Evolutionary conservation across 768 basidiomycete species (phyloP), one percentile per base, ranked within the genome.

Genomic region (Auriculariales sp.): DNA sequence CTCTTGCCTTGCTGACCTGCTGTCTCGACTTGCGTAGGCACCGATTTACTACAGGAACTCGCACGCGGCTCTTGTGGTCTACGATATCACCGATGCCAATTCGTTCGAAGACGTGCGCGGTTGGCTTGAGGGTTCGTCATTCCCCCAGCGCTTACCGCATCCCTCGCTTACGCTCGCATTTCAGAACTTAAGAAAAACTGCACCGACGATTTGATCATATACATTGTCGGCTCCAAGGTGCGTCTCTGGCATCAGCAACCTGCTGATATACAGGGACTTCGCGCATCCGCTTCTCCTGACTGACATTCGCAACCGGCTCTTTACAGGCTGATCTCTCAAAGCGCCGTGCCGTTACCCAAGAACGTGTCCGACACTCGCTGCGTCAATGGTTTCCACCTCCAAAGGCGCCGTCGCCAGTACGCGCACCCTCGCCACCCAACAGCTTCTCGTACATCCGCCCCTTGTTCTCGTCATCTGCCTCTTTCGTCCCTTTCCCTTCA

Each of bases 11-110:
- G 24, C 52, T 33, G 46, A 49, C 49, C 32, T 52, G 24, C 44
- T 53, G 36, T 28, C 54, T 51, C 49, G 50, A 52, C 51, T 39
- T 19, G 39, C 39, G 39, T 58, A 89, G 89, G 91, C 91, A 58
- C 89, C 88, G 57, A 91, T 94, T 83, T 94, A 93, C 71, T 93
- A 93, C 74, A 81, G 90, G 68, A 90, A 90, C 62, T 88, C 92
- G 59, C 87, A 93, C 62, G 92, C 91, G 56, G 92, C 92, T 31
- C 75, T 97, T 54, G 73, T 95, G 57, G 74, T 94, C 62, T 97
- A 97, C 68, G 92, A 97, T 72, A 89, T 94, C 57, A 93, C 93
- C 60, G 89, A 88, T 67, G 75, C 76, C 52, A 71, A 81, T 50
- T 84, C 85, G 25, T 91, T 97, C 69, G 80, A 89, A 54, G 92